Evolutionary conservation across 73 alveolate species (phyloP).

Genomic region (Diophrys appendiculata): DNA sequence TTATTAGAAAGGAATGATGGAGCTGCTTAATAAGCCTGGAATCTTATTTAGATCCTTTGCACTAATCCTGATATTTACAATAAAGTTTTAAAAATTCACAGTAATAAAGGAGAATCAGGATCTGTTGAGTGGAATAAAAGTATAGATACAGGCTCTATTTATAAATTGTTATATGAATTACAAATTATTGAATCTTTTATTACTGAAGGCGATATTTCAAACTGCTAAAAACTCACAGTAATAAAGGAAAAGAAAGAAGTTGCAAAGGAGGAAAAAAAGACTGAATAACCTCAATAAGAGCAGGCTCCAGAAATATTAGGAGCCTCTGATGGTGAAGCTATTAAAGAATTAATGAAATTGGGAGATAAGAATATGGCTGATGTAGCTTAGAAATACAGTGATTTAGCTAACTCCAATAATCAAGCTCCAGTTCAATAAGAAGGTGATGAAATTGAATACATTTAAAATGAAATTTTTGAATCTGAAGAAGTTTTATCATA

Average conservation of each 20-base stretch:
- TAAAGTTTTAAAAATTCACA: constrained; percentile 45
- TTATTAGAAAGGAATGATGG: constrained; percentile 54
- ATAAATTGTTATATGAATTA: constrained; percentile 69
- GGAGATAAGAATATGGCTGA: too few relatives aligned
- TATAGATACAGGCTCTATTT: constrained; percentile 52
- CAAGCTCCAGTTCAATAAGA: too few relatives aligned
- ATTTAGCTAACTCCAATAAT: too few relatives aligned
- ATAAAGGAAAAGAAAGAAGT: constrained; percentile 10
- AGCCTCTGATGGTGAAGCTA: neutral
- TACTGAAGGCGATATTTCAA: constrained; percentile 64
- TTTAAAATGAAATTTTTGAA: neutral
- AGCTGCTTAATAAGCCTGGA: constrained; percentile 71
- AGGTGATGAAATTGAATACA: neutral
- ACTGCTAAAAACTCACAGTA: constrained; percentile 26
- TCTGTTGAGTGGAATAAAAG: constrained; percentile 59
- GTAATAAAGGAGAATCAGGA: constrained; percentile 11
- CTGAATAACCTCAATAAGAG: neutral
- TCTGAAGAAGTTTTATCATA: constrained; percentile 7
- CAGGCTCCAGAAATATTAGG: neutral
- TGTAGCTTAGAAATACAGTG: too few relatives aligned
- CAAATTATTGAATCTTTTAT: constrained; percentile 73
- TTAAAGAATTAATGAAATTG: too few relatives aligned
- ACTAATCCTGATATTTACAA: constrained; percentile 68
- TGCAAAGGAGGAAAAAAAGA: constrained; percentile 25
- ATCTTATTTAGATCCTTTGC: constrained; percentile 42